phyloP scores from a whole-genome alignment of 176 grass and related monocot species.

The Saccharum spontaneum region DNA sequence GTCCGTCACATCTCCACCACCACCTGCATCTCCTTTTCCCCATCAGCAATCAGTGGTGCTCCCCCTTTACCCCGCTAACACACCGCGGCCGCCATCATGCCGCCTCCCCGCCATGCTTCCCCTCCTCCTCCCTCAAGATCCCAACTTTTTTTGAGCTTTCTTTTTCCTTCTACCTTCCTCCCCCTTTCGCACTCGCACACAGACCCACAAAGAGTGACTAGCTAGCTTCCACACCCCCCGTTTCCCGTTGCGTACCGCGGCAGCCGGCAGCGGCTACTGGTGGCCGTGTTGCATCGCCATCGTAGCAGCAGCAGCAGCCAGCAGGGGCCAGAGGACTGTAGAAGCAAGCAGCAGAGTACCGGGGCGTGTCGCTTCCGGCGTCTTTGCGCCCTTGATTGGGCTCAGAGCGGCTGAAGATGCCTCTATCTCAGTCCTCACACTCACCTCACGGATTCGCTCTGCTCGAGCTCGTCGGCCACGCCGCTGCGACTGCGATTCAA shows the following conservation, averaged over 20 bases:
- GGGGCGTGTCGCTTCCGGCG: slow-evolving; percentile 33
- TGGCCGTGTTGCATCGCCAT: background rate
- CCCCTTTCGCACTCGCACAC: background rate
- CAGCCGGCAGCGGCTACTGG: background rate
- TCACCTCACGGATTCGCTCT: background rate
- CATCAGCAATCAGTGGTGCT: slow-evolving; percentile 37
- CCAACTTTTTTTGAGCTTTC: background rate
- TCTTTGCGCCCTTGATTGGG: slow-evolving; percentile 13
- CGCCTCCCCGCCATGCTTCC: background rate
- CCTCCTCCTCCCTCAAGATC: background rate
- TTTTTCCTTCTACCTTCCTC: background rate
- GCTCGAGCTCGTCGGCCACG: background rate
- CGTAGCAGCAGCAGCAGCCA: background rate
- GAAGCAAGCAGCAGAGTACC: background rate
- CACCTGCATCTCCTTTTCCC: slow-evolving; percentile 10
- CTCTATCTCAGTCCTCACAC: background rate
- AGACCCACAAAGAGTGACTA: background rate
- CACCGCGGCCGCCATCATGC: slow-evolving; percentile 34
- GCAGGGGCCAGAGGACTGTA: background rate
- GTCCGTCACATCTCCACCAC: background rate
- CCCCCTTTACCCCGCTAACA: slow-evolving; percentile 35
- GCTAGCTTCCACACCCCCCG: no score
- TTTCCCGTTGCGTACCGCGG: background rate
- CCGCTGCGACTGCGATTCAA: background rate
- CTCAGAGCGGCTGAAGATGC: background rate